phyloP scores from a whole-genome alignment of 257 asterid species.

The Solanum appendiculatum region DNA sequence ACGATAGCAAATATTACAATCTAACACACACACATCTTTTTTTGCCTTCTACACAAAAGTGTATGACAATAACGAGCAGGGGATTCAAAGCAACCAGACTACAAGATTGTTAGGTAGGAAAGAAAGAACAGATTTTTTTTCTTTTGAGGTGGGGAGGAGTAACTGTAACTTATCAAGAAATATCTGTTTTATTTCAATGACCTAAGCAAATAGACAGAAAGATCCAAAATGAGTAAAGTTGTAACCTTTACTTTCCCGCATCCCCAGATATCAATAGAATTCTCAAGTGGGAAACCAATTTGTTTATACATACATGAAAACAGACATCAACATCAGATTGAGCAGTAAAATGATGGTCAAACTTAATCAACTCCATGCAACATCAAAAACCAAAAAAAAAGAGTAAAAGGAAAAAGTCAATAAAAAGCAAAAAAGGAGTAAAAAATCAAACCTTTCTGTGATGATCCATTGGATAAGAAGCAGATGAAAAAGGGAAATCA shows the following conservation, averaged over 20 bases:
- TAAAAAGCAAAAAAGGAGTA: neutral
- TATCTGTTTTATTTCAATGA: neutral
- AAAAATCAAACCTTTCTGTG: slow-evolving; percentile 47
- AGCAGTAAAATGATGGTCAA: neutral
- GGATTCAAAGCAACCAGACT: neutral
- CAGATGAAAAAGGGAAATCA: slow-evolving; percentile 24
- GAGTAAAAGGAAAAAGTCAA: neutral
- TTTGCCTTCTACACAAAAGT: neutral
- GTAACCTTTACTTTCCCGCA: neutral
- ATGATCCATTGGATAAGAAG: slow-evolving; percentile 48
- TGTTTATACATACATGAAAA: neutral
- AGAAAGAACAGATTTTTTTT: neutral
- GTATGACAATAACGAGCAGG: neutral
- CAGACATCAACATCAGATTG: neutral
- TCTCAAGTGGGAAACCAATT: neutral
- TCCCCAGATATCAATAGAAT: neutral
- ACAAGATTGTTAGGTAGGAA: neutral
- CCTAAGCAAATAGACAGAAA: neutral
- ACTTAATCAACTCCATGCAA: neutral
- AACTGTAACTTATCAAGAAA: neutral
- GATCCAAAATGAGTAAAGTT: neutral
- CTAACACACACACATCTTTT: neutral
- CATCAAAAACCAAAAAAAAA: neutral
- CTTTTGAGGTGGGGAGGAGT: neutral
- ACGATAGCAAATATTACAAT: neutral